Percentiles rank a stretch among this genome's conserved stretches.
Evolutionary conservation across 2,329 filamentous ascomycete genomes (phyloP).

Genomic region (Furcasterigmium furcatum): DNA sequence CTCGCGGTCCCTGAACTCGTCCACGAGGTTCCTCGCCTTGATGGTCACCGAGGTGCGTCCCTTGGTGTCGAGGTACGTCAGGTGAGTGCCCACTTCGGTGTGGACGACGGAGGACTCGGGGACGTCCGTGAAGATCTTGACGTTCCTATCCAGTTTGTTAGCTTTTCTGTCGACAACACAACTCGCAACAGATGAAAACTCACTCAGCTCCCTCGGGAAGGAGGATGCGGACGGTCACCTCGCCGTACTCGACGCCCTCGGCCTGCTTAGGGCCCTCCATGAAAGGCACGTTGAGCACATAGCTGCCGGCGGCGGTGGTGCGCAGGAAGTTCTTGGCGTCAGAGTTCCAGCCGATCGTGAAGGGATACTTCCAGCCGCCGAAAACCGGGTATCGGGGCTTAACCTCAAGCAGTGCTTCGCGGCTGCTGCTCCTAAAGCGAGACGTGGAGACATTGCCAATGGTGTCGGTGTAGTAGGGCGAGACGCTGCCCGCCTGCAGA

Average conservation of each 20-base stretch:
- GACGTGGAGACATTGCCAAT: slow-evolving; percentile 98
- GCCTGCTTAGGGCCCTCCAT: slow-evolving; percentile 83
- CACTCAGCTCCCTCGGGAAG: slow-evolving; percentile 88
- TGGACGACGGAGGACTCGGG: slow-evolving; percentile 60
- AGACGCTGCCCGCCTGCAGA: slow-evolving; percentile 72
- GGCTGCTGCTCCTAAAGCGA: slow-evolving; percentile 72
- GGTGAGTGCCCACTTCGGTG: slow-evolving; percentile 61
- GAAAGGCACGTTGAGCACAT: slow-evolving; percentile 86
- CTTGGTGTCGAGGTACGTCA: slow-evolving; percentile 90
- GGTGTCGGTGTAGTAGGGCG: slow-evolving; percentile 92
- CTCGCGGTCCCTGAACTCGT: slow-evolving; percentile 82
- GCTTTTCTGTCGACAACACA: slow-evolving; percentile 3
- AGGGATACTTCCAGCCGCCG: slow-evolving; percentile 97
- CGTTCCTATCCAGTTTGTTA: slow-evolving; percentile 58
- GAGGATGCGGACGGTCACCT: slow-evolving; percentile 75
- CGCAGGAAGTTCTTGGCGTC: slow-evolving; percentile 76
- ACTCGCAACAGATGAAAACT: slow-evolving; percentile 29
- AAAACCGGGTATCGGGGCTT: slow-evolving; percentile 96
- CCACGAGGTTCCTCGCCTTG: slow-evolving; percentile 81
- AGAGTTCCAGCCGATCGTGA: slow-evolving; percentile 94
- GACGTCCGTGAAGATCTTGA: slow-evolving; percentile 72
- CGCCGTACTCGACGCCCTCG: slow-evolving; percentile 84
- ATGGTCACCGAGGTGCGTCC: slow-evolving; percentile 82
- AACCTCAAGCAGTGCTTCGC: slow-evolving; percentile 81
- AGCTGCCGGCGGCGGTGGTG: slow-evolving; percentile 57